A percentile compares a stretch with the other conserved stretches of the same genome.
Conservation (phyloP, 164 flowering plant genomes). For the Magnolia changhungtana region DNA sequence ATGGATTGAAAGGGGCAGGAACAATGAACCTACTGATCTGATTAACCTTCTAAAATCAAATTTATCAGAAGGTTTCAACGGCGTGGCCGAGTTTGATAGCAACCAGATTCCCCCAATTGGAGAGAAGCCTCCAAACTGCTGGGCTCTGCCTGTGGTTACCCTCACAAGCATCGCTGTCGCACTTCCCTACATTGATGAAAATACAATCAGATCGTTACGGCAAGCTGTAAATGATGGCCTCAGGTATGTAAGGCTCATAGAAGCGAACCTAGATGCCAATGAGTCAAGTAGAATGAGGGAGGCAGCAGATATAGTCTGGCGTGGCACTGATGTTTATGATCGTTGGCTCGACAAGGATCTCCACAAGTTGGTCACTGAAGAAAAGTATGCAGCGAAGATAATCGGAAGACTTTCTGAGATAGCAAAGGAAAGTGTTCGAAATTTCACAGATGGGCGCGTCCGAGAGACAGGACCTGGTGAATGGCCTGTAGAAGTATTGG, state of each 20-base stretch:
- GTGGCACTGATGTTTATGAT: constrained; percentile 42
- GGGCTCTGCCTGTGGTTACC: constrained; percentile 67
- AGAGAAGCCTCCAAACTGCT: constrained; percentile 48
- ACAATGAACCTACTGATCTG: constrained; percentile 39
- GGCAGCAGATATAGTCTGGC: constrained; percentile 57
- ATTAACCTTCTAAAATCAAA: constrained; percentile 28
- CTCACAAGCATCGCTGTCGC: constrained; percentile 53
- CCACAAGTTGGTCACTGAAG: constrained; percentile 27
- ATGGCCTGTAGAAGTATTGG: constrained; percentile 44
- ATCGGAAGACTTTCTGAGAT: constrained; percentile 31
- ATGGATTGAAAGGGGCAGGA: constrained; percentile 34
- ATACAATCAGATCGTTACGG: constrained; percentile 17
- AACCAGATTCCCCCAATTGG: constrained; percentile 32
- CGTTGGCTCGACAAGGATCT: constrained; percentile 56
- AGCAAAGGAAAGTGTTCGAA: constrained; percentile 26
- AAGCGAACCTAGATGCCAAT: constrained; percentile 29
- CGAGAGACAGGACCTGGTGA: constrained; percentile 2
- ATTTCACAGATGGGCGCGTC: constrained; percentile 17
- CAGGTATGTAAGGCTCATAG: constrained; percentile 32
- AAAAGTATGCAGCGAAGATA: constrained; percentile 27
- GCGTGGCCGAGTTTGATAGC: constrained; percentile 45
- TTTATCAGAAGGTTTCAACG: constrained; percentile 27
- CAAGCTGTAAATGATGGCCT: constrained; percentile 41
- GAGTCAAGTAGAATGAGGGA: constrained; percentile 26
- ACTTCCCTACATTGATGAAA: constrained; percentile 31